These are phyloP conservation scores for Penicillium desertorum DNA, from an alignment of 495 filamentous ascomycete species.

Conservation along the genomic window DNA sequence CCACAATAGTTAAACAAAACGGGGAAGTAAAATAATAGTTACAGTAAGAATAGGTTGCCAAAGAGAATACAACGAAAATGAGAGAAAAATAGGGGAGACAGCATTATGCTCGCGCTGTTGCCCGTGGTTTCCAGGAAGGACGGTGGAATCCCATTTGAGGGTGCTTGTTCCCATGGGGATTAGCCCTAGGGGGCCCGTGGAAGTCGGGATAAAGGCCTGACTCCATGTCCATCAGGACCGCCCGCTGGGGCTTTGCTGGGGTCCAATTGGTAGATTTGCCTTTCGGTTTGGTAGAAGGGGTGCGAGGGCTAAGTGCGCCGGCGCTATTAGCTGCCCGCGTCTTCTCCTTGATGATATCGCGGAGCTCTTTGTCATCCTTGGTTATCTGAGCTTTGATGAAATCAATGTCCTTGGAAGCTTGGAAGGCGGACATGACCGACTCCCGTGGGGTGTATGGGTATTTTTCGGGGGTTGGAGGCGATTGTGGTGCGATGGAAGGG, in stretches of 20 bases:
- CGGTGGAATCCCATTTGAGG: conserved; percentile 33
- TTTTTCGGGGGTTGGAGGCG: conserved; percentile 51
- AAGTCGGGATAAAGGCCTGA: conserved; percentile 41
- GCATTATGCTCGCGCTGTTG: conserved; percentile 35
- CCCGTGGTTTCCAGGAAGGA: conserved; percentile 38
- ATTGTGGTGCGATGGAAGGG: conserved; percentile 53
- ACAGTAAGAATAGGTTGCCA: conserved; percentile 12
- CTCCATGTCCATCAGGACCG: conserved; percentile 49
- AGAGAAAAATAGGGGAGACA: conserved; percentile 5
- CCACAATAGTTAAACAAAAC: conserved; percentile 20
- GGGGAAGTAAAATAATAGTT: conserved; percentile 5
- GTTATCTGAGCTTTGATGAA: conserved; percentile 86
- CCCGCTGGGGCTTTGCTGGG: conserved; percentile 44
- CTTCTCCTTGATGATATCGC: conserved; percentile 65
- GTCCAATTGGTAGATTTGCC: conserved; percentile 26
- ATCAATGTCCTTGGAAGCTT: conserved; percentile 50
- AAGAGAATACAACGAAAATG: conserved; percentile 15
- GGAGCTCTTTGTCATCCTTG: conserved; percentile 69
- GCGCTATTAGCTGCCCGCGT: conserved; percentile 24
- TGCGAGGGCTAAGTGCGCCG: conserved; percentile 18
- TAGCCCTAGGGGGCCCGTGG: conserved; percentile 23
- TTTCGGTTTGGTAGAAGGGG: conserved; percentile 19
- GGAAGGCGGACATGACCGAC: conserved; percentile 75
- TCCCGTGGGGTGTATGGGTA: conserved; percentile 67
- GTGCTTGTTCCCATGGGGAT: conserved; percentile 28